These are phyloP conservation scores for Hyaloscypha bicolor DNA, from an alignment of 495 filamentous ascomycete species.

Conservation along the genomic window DNA sequence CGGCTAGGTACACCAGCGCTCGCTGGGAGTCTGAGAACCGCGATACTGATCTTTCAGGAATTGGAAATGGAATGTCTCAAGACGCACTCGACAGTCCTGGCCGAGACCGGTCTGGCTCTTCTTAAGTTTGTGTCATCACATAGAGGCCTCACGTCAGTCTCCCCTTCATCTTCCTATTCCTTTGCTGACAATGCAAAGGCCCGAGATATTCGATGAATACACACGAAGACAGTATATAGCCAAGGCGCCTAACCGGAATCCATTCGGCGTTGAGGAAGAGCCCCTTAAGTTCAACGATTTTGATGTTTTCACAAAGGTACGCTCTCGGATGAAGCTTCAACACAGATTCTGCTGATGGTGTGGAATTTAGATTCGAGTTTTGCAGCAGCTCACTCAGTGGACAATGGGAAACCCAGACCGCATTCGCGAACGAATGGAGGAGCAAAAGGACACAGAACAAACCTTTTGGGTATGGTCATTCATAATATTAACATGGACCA, in stretches of 20 bases:
- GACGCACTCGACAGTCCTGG: slow-evolving; percentile 69
- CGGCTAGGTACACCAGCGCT: neutral
- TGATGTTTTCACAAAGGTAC: slow-evolving; percentile 76
- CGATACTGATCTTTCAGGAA: slow-evolving; percentile 56
- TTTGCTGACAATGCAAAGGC: slow-evolving; percentile 48
- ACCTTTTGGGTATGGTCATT: slow-evolving; percentile 71
- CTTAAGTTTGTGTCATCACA: slow-evolving; percentile 95
- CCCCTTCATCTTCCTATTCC: slow-evolving; percentile 4
- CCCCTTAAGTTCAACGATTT: slow-evolving; percentile 77
- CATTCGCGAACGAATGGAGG: slow-evolving; percentile 83
- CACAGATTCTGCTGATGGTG: slow-evolving; percentile 16
- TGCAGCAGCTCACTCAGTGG: slow-evolving; percentile 91
- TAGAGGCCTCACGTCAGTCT: slow-evolving; percentile 80
- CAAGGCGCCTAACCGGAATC: slow-evolving; percentile 76
- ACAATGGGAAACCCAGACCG: slow-evolving; percentile 83
- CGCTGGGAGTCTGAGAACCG: neutral
- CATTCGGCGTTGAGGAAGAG: slow-evolving; percentile 78
- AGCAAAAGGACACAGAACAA: slow-evolving; percentile 80
- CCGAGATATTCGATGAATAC: slow-evolving; percentile 91
- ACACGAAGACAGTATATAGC: slow-evolving; percentile 85
- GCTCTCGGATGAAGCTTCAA: neutral
- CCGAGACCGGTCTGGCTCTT: slow-evolving; percentile 83
- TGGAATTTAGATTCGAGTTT: slow-evolving; percentile 64
- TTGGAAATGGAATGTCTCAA: slow-evolving; percentile 87
- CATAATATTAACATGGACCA: slow-evolving; percentile 17